Base-by-base conservation (phyloP, 352 stramenopile genomes). In the Phytophthora quininea region DNA sequence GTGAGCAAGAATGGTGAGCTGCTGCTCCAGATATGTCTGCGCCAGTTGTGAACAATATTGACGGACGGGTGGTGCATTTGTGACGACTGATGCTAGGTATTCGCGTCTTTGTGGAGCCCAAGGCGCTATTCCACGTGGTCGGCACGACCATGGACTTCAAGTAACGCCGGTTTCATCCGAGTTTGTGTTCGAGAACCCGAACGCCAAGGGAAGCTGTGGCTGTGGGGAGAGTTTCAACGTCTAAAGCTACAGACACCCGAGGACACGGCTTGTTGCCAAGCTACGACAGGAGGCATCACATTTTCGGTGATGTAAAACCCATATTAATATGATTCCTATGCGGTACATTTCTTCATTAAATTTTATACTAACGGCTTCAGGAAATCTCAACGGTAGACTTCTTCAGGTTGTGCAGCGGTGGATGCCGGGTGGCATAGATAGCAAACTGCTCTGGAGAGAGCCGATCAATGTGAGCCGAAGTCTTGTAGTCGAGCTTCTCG, bases 151-250 rank as follows among this genome's bases (percentile, higher is more conserved):
- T 99, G 97, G 98, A 99, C 78, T 99, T 96, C 76, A 89, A 91
- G 83, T 93, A 69, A 98, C 95, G 51, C 97, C 98, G 54, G 88
- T 99, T 54, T 96, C 91, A 30, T 95, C 95, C 42, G 97, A 99
- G 80, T 99, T 99, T 64, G 98, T 98, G 11, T 99, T 99, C 77
- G 95, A 98, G 46, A 99, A 99, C 84, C 98, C 98, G n/a, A 99
- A 99, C 80, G 97, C 96, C 15, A 99, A 99, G 81, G 97, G 97
- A 35, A 95, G 97, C 76, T 99, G 98, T 81, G 98, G 98, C 7
- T 99, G 98, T 76, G 98, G 98, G 42, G 98, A 99, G 82, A 99
- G 93, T 73, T 99, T 99, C 75, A 99, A 99, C 75, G 97, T 99
- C 43, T 99, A 98, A 40, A 57, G 9, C 33, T 29, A 15, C 14